Evolutionary conservation across 2,329 filamentous ascomycete genomes (phyloP).

Genomic region (Venturia carpophila): DNA sequence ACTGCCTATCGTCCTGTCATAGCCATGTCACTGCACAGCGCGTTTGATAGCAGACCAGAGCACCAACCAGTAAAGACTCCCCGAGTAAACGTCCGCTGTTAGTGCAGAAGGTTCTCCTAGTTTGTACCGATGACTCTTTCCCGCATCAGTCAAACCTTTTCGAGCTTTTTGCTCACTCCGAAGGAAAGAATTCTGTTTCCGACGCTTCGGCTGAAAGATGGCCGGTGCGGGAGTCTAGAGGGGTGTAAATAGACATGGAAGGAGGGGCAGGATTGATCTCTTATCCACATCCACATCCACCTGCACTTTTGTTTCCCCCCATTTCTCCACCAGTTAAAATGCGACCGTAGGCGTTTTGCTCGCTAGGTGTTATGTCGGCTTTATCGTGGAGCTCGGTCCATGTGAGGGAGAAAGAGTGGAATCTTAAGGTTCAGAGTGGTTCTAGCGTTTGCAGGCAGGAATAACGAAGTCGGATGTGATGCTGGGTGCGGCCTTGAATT

Average conservation of each 20-base stretch:
- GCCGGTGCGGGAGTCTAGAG: not conserved
- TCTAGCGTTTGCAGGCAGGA: too few relatives aligned
- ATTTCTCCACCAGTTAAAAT: not conserved
- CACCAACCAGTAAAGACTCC: not conserved
- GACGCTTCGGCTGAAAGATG: not conserved
- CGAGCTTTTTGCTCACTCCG: not conserved
- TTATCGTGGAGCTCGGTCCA: not conserved
- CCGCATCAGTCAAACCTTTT: too few relatives aligned
- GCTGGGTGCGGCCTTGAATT: too few relatives aligned
- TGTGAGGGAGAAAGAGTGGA: too few relatives aligned
- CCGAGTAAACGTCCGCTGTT: not conserved
- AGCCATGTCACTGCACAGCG: conserved; percentile 6
- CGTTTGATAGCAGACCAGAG: not conserved
- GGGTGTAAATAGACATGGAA: not conserved
- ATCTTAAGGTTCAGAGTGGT: too few relatives aligned
- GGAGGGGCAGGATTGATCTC: not conserved
- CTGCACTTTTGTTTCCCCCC: not conserved
- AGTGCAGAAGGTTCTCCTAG: not conserved
- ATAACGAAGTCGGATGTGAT: too few relatives aligned
- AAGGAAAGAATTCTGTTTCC: not conserved
- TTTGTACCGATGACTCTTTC: not conserved
- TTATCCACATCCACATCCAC: too few relatives aligned
- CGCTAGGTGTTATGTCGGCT: not conserved
- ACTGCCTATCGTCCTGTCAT: not conserved
- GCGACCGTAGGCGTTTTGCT: not conserved